Conservation (phyloP, 2,329 filamentous ascomycete species). For the Emericellopsis atlantica region DNA sequence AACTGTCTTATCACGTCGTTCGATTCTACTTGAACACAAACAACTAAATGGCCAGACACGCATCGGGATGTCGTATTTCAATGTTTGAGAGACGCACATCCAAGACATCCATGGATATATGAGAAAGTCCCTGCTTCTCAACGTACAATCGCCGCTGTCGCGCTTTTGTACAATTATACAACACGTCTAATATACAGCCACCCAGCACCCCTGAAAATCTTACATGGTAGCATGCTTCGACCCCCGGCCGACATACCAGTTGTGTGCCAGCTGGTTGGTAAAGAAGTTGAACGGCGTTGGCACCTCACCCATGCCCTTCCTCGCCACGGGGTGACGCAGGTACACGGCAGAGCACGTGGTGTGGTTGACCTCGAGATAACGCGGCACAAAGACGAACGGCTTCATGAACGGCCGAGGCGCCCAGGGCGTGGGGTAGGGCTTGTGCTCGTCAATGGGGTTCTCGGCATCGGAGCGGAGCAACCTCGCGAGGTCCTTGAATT, state of each 20-base stretch:
- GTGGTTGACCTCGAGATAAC: constrained; percentile 95
- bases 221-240: too few relatives aligned
- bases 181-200: too few relatives aligned
- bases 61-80: too few relatives aligned
- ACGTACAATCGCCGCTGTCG: too few relatives aligned
- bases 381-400: constrained; percentile 87
- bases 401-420: constrained; percentile 74
- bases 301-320: constrained; percentile 67
- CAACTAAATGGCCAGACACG: too few relatives aligned
- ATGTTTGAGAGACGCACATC: too few relatives aligned
- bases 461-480: constrained; percentile 53
- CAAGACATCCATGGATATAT: too few relatives aligned
- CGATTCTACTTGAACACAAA: too few relatives aligned
- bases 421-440: constrained; percentile 91
- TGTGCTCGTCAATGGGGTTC: constrained; percentile 63
- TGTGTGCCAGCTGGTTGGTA: constrained; percentile 72
- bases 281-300: constrained; percentile 67
- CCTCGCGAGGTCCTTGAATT: constrained; percentile 37
- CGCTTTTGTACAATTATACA: too few relatives aligned
- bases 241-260: constrained; percentile 61
- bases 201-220: too few relatives aligned
- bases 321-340: constrained; percentile 81
- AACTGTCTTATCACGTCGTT: too few relatives aligned
- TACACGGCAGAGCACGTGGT: constrained; percentile 95
- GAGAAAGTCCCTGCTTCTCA: too few relatives aligned